Percentiles rank a stretch among this genome's conserved stretches.
These are phyloP conservation scores for Vigna reflexopilosa DNA, from an alignment of 306 rosid species.

Conservation along the genomic window DNA sequence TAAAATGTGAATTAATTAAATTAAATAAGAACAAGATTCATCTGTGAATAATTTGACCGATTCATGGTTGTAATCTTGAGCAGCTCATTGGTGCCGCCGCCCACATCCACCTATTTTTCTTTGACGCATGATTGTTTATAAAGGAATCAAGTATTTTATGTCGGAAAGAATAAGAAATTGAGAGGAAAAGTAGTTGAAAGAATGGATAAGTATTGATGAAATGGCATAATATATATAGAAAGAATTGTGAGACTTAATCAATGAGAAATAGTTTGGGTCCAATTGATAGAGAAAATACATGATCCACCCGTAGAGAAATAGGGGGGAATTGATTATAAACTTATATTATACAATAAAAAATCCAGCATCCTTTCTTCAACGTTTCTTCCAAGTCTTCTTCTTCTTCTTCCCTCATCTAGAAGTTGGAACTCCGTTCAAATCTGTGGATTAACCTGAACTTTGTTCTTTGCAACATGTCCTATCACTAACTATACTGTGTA, in stretches of 20 bases:
- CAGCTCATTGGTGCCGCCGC: constrained; percentile 26
- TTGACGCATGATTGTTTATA: background rate
- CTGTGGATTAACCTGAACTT: constrained; percentile 56
- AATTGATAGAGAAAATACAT: constrained; percentile 43
- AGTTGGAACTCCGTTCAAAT: constrained; percentile 51
- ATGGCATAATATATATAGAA: constrained; percentile 28
- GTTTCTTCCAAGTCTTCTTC: constrained; percentile 39
- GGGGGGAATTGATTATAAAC: constrained; percentile 45
- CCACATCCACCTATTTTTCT: background rate
- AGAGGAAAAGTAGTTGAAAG: background rate
- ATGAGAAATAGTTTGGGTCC: constrained; percentile 48
- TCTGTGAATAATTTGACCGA: constrained; percentile 14
- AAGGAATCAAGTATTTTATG: constrained; percentile 1
- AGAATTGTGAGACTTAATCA: constrained; percentile 40
- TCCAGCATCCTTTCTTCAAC: constrained; percentile 43
- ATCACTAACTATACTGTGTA: constrained; percentile 46
- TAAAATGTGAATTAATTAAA: no score
- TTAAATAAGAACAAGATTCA: background rate
- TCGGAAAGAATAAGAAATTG: constrained; percentile 8
- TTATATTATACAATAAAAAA: constrained; percentile 67
- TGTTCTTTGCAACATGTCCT: constrained; percentile 46
- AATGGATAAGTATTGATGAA: constrained; percentile 27
- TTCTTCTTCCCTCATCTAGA: constrained; percentile 47
- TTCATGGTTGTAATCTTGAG: background rate
- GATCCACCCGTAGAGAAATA: constrained; percentile 31